Conservation (phyloP, 176 grass and related monocot species). For the Zizania latifolia region DNA sequence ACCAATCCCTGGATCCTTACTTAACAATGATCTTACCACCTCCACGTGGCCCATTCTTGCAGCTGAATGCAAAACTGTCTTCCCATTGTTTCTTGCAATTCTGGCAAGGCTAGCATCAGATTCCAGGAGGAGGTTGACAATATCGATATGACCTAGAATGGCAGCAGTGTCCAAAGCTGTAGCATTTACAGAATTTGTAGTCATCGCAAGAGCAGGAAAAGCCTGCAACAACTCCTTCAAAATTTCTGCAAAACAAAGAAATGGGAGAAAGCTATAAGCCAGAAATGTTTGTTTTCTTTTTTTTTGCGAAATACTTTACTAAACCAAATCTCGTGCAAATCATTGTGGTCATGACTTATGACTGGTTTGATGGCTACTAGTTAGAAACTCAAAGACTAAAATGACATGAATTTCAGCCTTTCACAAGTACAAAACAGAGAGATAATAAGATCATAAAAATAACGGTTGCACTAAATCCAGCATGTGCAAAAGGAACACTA, state of each 20-base stretch:
- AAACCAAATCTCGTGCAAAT: neutral
- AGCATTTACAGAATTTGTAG: slow-evolving; percentile 78
- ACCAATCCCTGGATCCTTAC: slow-evolving; percentile 64
- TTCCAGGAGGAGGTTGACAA: slow-evolving; percentile 88
- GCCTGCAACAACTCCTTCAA: slow-evolving; percentile 68
- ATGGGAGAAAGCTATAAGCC: neutral
- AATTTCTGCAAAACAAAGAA: slow-evolving; percentile 53
- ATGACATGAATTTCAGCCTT: neutral
- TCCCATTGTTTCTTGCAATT: slow-evolving; percentile 85
- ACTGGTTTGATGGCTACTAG: neutral
- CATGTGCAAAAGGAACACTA: neutral
- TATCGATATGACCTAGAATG: slow-evolving; percentile 57
- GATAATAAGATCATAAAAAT: neutral
- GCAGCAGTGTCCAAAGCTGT: slow-evolving; percentile 88
- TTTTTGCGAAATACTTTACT: neutral
- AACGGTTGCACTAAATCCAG: neutral
- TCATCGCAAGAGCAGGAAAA: slow-evolving; percentile 82
- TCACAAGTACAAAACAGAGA: slow-evolving; percentile 12
- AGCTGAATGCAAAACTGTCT: slow-evolving; percentile 80
- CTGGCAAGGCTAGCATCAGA: slow-evolving; percentile 71
- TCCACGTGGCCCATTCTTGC: slow-evolving; percentile 84
- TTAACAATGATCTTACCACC: slow-evolving; percentile 68
- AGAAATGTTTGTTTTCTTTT: neutral
- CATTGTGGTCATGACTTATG: neutral
- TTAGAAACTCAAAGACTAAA: slow-evolving; percentile 4